Base-by-base conservation (phyloP, 2,329 filamentous ascomycete species). In the Trichoderma atrobrunneum region DNA sequence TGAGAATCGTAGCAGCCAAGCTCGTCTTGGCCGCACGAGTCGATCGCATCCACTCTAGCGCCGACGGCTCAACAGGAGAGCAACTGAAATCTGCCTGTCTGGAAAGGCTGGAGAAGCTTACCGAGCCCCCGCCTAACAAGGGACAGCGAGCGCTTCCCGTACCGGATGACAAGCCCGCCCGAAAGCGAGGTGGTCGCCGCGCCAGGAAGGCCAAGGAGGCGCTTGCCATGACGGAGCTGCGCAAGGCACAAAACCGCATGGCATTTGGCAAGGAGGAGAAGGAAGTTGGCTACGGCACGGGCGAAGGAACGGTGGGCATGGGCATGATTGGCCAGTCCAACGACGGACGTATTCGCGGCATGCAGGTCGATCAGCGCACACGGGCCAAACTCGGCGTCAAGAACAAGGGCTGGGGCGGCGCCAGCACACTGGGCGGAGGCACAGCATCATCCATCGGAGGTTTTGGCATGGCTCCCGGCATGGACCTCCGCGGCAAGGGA, bases 181-280 rank as follows among this genome's bases (percentile, higher is more conserved):
- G 95, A 39, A 99, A 99, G 81, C 92, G 96, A 75, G 96, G 96
- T 81, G 96, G 96, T 66, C 87, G 95, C 70, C 88, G 94, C 75
- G 96, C 95, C 14, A 87, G 96, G 72, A 97, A 97, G 82, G 95
- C 95, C 73, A 99, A 99, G 87, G 96, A 97, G 82, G 95, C 95
- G 5, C 93, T 93, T 7, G 95, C 96, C 73, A 97, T 98, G 94
- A 99, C 96, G 0, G 96, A 99, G 70, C 85, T 99, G 34, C 91
- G 95, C 75, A 98, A 98, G 81, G 94, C 94, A 5, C 96, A 98
- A 82, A 99, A 99, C 83, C 90, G 96, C 69, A 92, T 99, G 89
- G 94, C 91, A 0, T 99, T 99, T 78, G 95, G 95, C 72, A 96
- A 97, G 80, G 95, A 98, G 81, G 96, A 99, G 82, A 91, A 90